Conservation (phyloP, 1,139 yeast genomes). For the Yamadazyma membranifaciens region DNA sequence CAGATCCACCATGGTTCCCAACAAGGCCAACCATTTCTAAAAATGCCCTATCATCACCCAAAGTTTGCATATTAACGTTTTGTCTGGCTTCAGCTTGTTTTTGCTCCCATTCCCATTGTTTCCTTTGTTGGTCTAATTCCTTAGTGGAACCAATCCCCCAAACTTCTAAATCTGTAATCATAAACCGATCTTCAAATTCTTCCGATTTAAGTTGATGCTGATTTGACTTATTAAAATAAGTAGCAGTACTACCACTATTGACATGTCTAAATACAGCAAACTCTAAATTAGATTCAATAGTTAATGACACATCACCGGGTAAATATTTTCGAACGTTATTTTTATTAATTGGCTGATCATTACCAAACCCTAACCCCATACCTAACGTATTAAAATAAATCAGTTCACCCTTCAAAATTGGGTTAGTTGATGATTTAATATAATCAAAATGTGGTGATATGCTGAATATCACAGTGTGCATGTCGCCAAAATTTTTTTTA, state of each 20-base stretch:
- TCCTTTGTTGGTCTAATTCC: slow-evolving; percentile 72
- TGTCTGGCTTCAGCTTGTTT: slow-evolving; percentile 79
- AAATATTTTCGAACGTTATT: slow-evolving; percentile 34
- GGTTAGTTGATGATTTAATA: slow-evolving; percentile 38
- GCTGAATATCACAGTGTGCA: slow-evolving; percentile 54
- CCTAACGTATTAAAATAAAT: slow-evolving; percentile 67
- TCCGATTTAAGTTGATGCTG: slow-evolving; percentile 18
- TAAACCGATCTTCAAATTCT: slow-evolving; percentile 70
- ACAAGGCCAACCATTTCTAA: slow-evolving; percentile 89
- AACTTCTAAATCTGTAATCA: slow-evolving; percentile 76
- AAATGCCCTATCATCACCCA: slow-evolving; percentile 83
- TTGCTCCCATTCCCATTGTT: slow-evolving; percentile 90
- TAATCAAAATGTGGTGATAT: slow-evolving; percentile 64
- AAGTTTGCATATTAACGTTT: slow-evolving; percentile 57
- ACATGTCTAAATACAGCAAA: slow-evolving; percentile 74
- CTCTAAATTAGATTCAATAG: slow-evolving; percentile 76
- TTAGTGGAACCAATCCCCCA: slow-evolving; percentile 87
- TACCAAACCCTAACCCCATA: slow-evolving; percentile 82
- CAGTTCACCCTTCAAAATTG: slow-evolving; percentile 34
- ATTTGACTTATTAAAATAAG: slow-evolving; percentile 28
- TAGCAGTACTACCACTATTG: slow-evolving; percentile 24
- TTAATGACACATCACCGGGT: slow-evolving; percentile 75
- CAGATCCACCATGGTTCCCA: slow-evolving; percentile 62
- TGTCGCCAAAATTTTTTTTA: slow-evolving; percentile 70
- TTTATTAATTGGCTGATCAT: slow-evolving; percentile 56